Conservation (phyloP, 192 early-diverging fungal genomes). For the Coemansia sp. region DNA sequence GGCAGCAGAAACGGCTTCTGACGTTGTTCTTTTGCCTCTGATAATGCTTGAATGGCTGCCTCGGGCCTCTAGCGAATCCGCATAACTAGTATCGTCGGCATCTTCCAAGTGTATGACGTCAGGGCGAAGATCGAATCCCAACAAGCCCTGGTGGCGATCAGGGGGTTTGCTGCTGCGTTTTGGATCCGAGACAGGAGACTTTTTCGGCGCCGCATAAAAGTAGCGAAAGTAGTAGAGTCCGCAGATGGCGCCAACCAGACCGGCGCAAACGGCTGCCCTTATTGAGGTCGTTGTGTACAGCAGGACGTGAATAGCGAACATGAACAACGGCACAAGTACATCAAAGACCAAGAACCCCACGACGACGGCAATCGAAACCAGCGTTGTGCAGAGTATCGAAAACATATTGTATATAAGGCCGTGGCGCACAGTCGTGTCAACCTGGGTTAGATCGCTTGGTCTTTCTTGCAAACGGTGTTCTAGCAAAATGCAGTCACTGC, state of each 20-base stretch:
- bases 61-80: constrained; percentile 42
- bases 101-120: constrained; percentile 42
- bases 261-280: constrained; percentile 2
- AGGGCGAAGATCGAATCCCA: constrained; percentile 50
- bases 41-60: constrained; percentile 4
- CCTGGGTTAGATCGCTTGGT: not conserved
- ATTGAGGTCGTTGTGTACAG: constrained; percentile 30
- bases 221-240: constrained; percentile 52
- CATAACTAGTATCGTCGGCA: constrained; percentile 28
- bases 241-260: constrained; percentile 6
- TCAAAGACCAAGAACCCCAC: constrained; percentile 21
- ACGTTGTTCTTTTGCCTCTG: not conserved
- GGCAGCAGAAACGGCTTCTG: not conserved
- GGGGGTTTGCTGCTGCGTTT: constrained; percentile 15
- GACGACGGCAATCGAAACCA: constrained; percentile 14
- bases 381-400: constrained; percentile 5
- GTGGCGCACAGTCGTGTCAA: not conserved
- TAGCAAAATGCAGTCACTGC: not conserved
- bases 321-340: constrained; percentile 16
- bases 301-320: constrained; percentile 2
- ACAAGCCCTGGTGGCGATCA: constrained; percentile 10
- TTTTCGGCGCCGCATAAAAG: constrained; percentile 38
- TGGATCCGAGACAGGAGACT: constrained; percentile 8
- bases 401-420: not conserved
- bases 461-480: not conserved